Evolutionary conservation across 2,329 filamentous ascomycete genomes (phyloP).

Genomic region (Fusarium verticillioides): DNA sequence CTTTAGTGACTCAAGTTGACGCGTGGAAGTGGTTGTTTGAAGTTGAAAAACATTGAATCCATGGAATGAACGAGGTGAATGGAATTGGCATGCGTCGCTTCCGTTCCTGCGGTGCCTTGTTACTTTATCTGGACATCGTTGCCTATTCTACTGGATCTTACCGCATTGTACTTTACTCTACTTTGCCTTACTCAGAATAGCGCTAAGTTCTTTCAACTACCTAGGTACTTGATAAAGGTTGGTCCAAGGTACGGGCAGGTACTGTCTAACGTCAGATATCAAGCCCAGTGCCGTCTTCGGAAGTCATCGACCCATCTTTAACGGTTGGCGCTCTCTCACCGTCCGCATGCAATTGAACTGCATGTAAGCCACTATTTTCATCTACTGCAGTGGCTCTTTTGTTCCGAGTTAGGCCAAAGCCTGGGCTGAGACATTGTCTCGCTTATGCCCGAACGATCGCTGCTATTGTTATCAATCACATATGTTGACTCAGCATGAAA

Average conservation of each 20-base stretch:
- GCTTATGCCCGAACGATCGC: slow-evolving; percentile 1
- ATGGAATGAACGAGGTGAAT: slow-evolving; percentile 1
- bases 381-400: not conserved
- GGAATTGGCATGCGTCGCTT: slow-evolving; percentile 23
- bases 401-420: slow-evolving; percentile 1
- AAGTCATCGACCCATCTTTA: slow-evolving; percentile 25
- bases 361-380: slow-evolving; percentile 15
- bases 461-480: not conserved
- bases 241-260: slow-evolving; percentile 18
- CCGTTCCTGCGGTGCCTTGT: slow-evolving; percentile 17
- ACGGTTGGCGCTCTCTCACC: not conserved
- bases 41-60: not conserved
- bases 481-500: not conserved
- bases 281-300: slow-evolving; percentile 36
- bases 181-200: slow-evolving; percentile 8
- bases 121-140: slow-evolving; percentile 7
- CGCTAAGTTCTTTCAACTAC: not conserved
- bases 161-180: slow-evolving; percentile 1
- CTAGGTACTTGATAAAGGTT: not conserved
- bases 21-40: slow-evolving; percentile 20
- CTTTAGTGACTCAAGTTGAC: slow-evolving; percentile 11
- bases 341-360: slow-evolving; percentile 27
- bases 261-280: slow-evolving; percentile 19
- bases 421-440: slow-evolving; percentile 21
- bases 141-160: slow-evolving; percentile 19